Conservation (phyloP, 139 green algal species). For the Dunaliella primolecta region DNA sequence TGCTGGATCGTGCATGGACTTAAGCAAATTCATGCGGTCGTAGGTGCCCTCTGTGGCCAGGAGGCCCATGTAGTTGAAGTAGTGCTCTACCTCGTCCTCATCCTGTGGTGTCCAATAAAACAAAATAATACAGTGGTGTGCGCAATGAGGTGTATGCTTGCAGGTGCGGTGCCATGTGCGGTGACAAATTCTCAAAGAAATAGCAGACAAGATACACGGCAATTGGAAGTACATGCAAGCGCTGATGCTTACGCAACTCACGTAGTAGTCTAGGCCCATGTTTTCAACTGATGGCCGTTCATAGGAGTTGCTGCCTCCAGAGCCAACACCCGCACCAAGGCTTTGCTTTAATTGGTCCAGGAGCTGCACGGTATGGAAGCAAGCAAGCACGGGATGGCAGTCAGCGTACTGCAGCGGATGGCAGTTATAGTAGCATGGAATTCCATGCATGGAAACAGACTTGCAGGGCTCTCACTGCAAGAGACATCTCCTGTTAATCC, state of each 20-base stretch:
- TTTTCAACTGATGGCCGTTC: background rate
- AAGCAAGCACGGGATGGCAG: background rate
- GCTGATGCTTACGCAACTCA: too few species aligned
- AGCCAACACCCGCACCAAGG: background rate
- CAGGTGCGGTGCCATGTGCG: too few species aligned
- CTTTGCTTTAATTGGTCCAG: background rate
- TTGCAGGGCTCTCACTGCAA: too few species aligned
- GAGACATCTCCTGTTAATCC: too few species aligned
- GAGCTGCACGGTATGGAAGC: background rate
- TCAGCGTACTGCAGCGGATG: too few species aligned
- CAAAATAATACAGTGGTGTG: background rate
- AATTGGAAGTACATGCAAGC: too few species aligned
- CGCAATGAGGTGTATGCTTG: background rate
- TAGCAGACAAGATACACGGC: background rate
- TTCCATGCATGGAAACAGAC: background rate
- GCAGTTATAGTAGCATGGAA: too few species aligned
- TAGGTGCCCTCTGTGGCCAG: conserved; percentile 88
- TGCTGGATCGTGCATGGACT: conserved; percentile 49
- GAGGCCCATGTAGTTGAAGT: conserved; percentile 99
- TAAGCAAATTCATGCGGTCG: conserved; percentile 75
- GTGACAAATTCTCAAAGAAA: background rate
- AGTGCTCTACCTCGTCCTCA: conserved; percentile 83
- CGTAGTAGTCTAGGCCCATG: background rate
- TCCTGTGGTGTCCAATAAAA: background rate
- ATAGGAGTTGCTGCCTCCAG: background rate